Percentiles rank a stretch among this genome's conserved stretches.
Conservation (phyloP, 31 red algal species). For the Endocladia muricata region DNA sequence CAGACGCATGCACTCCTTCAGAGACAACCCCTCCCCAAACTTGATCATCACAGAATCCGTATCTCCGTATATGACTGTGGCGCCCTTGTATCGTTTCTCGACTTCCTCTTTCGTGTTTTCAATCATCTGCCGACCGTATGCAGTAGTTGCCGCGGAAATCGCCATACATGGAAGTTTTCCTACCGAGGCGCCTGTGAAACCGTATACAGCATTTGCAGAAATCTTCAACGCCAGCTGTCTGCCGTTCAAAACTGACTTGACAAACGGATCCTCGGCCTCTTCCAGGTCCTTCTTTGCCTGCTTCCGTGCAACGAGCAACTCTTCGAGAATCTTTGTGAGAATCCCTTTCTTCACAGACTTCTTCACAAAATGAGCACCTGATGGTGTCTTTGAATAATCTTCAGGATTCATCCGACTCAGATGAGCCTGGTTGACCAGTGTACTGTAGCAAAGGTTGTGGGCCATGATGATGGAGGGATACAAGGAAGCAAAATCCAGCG, state of each 20-base stretch:
- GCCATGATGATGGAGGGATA: conserved; percentile 99
- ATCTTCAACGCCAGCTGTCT: conserved; percentile 99
- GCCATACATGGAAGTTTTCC: conserved; percentile 99
- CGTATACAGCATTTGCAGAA: conserved; percentile 99
- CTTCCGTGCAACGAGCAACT: conserved; percentile 92
- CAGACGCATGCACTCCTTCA: conserved; percentile 78
- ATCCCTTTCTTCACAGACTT: conserved; percentile 86
- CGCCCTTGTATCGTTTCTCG: conserved; percentile 78
- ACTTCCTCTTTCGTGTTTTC: conserved; percentile 83
- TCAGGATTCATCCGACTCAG: conserved; percentile 53
- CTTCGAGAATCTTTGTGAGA: conserved; percentile 94
- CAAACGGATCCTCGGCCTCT: conserved; percentile 80
- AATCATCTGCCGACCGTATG: conserved; percentile 98
- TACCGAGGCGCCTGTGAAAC: conserved; percentile 95
- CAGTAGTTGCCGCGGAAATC: conserved; percentile 94
- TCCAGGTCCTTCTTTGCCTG: conserved; percentile 93
- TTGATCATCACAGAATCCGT: conserved; percentile 99
- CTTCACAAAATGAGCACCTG: conserved; percentile 86
- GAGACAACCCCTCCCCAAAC: conserved; percentile 69
- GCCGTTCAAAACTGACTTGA: conserved; percentile 90
- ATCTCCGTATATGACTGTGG: conserved; percentile 95
- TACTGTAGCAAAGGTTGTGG: conserved; percentile 98
- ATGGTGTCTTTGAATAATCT: conserved; percentile 70
- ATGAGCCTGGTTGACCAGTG: conserved; percentile 66
- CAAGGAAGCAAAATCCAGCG: conserved; percentile 99